A percentile compares a stretch with the other conserved stretches of the same genome.
phyloP scores from a whole-genome alignment of 139 green algal species.

The Tetraselmis striata region DNA sequence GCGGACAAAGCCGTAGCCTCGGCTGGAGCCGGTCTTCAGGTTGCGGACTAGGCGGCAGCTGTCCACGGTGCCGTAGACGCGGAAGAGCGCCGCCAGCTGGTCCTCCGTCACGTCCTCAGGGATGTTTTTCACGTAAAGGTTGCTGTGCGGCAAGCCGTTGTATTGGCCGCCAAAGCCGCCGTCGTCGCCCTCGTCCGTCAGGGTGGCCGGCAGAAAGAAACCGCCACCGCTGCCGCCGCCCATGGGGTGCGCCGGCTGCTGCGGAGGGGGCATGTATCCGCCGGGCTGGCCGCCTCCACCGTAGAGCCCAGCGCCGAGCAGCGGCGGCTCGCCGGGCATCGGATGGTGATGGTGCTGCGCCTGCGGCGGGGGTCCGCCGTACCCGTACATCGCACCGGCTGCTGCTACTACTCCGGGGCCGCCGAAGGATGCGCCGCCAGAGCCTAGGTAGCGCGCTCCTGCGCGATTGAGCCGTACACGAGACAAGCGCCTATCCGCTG shows the following conservation, averaged over 20 bases:
- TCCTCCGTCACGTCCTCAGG: constrained; percentile 22
- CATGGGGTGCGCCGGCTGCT: neutral
- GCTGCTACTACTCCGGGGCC: too few species aligned
- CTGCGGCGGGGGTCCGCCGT: too few species aligned
- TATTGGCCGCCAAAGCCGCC: neutral
- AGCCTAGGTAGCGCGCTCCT: too few species aligned
- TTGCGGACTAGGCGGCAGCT: constrained; percentile 27
- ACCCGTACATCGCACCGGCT: too few species aligned
- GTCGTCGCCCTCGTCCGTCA: neutral
- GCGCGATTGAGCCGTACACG: too few species aligned
- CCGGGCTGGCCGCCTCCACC: neutral
- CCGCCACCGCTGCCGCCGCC: neutral
- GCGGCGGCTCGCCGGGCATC: too few species aligned
- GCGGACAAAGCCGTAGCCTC: neutral
- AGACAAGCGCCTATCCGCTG: too few species aligned
- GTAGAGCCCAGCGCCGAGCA: neutral
- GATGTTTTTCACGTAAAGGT: constrained; percentile 34
- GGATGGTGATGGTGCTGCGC: too few species aligned
- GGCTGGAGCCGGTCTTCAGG: constrained; percentile 11
- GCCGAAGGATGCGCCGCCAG: too few species aligned
- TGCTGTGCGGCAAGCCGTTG: constrained; percentile 7
- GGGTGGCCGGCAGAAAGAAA: neutral
- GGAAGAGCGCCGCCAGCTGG: constrained; percentile 17
- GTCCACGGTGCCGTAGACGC: constrained; percentile 14
- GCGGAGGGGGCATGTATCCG: too few species aligned